Percentiles rank a stretch among this genome's conserved stretches.
Conservation (phyloP, 768 basidiomycete species). For the Terana coerulea region DNA sequence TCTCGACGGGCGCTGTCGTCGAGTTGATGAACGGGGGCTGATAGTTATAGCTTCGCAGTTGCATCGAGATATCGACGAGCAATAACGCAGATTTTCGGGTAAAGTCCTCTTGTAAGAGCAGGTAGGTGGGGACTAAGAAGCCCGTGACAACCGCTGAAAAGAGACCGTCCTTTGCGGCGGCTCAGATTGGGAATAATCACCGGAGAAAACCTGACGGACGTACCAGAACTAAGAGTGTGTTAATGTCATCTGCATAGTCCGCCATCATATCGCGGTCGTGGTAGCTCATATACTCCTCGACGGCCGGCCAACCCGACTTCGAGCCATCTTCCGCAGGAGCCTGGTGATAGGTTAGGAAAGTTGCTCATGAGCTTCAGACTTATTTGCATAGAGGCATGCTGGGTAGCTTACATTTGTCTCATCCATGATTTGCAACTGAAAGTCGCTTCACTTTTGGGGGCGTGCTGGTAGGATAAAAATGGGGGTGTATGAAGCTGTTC, state of each 20-base stretch:
- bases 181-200: not conserved
- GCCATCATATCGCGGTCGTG: not conserved
- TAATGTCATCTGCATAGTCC: slow-evolving; percentile 7
- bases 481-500: too few species aligned
- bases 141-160: slow-evolving; percentile 3
- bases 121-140: not conserved
- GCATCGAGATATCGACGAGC: not conserved
- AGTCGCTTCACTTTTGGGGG: too few species aligned
- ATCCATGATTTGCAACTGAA: too few species aligned
- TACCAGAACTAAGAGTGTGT: slow-evolving; percentile 4
- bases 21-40: not conserved
- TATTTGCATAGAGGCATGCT: too few species aligned
- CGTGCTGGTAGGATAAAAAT: too few species aligned
- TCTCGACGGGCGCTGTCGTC: not conserved
- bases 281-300: not conserved
- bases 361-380: too few species aligned
- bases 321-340: too few species aligned
- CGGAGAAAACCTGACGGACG: not conserved
- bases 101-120: not conserved
- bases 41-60: not conserved
- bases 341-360: too few species aligned
- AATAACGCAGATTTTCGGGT: not conserved
- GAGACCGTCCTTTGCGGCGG: not conserved
- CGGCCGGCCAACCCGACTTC: not conserved
- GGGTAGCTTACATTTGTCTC: too few species aligned